Base-by-base conservation (phyloP, 23 red algal species). In the Gracilaria domingensis region DNA sequence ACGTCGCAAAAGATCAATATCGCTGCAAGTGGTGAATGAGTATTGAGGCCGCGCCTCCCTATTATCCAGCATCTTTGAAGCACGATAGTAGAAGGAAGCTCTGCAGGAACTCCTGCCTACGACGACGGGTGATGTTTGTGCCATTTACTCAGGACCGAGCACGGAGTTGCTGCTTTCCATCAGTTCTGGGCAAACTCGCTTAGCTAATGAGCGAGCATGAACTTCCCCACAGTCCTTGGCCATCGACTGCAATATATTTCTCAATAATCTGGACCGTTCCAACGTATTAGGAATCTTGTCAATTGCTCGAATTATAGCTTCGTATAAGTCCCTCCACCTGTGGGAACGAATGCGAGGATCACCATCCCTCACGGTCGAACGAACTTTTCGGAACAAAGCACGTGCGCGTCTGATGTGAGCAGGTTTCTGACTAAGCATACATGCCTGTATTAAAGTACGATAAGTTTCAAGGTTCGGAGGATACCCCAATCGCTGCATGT, bases 381-480 rank as follows among this genome's bases (percentile, higher is more conserved):
- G 77, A 36, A 92, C n/a, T 35, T 32, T 61, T 38, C 62, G 32
- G 35, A 92, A 92, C 42, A 92, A 62, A 28, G 78, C 32, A n/a
- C 67, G 34, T 77, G 89, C 89, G 11, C 65, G 48, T 29, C 47
- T 51, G 59, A 92, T 75, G 73, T 92, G 75, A 30, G 40, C 44
- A 25, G 59, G 69, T 1, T 35, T 50, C n/a, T 74, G 57, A 40
- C 74, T 90, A 23, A 83, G 37, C 38, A 64, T 78, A 23, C 89
- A 92, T 3, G 59, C 59, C 49, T 92, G 66, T 59, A 92, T 83
- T 36, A 92, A 23, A 33, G 67, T 84, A 24, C 64, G 50, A 64
- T 92, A 92, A 34, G 77, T 83, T n/a, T 75, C 62, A 32, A 74
- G 59, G 33, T 83, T 92, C n/a, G 89, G 89, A 40, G 89, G 76